These are phyloP conservation scores for Aspergillus flavus DNA, from an alignment of 2,329 filamentous ascomycete species.

Conservation along the genomic window DNA sequence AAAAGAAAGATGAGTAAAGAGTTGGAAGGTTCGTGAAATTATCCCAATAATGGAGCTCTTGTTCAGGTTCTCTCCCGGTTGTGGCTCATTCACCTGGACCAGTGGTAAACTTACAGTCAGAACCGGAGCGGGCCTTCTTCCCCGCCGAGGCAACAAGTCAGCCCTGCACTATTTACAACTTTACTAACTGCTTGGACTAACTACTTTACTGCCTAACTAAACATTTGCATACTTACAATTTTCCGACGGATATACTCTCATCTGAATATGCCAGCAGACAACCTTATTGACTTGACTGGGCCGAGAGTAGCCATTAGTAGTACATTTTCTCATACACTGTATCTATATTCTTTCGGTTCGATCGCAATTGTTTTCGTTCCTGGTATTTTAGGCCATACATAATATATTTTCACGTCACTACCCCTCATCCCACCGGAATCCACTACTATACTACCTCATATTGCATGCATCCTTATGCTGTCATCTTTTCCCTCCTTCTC, in stretches of 20 bases:
- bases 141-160: constrained; percentile 19
- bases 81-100: constrained; percentile 12
- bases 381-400: background rate
- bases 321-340: background rate
- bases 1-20: constrained; percentile 17
- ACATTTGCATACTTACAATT: too few relatives aligned
- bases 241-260: too few relatives aligned
- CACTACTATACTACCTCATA: background rate
- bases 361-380: background rate
- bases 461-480: background rate
- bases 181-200: background rate
- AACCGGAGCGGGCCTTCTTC: constrained; percentile 28
- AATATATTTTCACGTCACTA: background rate
- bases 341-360: background rate
- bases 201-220: background rate
- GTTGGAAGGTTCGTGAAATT: constrained; percentile 29
- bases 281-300: too few relatives aligned
- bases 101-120: constrained; percentile 5
- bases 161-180: constrained; percentile 3
- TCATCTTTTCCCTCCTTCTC: background rate
- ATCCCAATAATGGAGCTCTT: constrained; percentile 19
- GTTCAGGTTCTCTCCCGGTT: constrained; percentile 10
- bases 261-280: too few relatives aligned
- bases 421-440: background rate
- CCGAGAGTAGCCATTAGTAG: background rate